Evolutionary conservation across 768 basidiomycete species (phyloP).

Genomic region (Pleurotus djamor): DNA sequence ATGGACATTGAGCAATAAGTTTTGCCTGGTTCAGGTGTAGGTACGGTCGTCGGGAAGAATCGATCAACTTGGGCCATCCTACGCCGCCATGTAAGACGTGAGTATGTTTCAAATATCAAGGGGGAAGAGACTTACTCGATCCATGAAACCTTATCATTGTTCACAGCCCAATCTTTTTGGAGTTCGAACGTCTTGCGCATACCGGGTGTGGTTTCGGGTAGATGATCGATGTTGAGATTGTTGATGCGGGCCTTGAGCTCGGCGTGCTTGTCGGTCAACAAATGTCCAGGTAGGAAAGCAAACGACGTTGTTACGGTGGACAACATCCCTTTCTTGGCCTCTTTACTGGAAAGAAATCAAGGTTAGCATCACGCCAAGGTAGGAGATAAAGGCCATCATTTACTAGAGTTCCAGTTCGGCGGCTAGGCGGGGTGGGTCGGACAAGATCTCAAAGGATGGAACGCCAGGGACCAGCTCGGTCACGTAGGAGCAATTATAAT

Average conservation of each 20-base stretch:
- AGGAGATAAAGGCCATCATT: background rate
- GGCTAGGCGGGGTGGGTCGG: conserved; percentile 5
- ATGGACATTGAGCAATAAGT: conserved; percentile 16
- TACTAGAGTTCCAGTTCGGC: conserved; percentile 13
- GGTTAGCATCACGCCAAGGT: background rate
- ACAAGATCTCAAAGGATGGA: conserved; percentile 9
- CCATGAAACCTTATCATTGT: conserved; percentile 5
- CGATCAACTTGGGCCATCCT: conserved; percentile 6
- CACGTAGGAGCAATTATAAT: conserved; percentile 6
- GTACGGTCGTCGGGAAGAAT: conserved; percentile 5
- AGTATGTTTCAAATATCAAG: background rate
- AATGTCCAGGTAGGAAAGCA: conserved; percentile 7
- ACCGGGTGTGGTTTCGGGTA: background rate
- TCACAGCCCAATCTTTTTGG: conserved; percentile 5
- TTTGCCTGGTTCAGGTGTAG: conserved; percentile 11
- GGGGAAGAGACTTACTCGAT: conserved; percentile 14
- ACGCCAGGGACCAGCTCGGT: conserved; percentile 10
- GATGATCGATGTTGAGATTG: background rate
- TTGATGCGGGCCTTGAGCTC: too few relatives aligned
- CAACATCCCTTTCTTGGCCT: conserved; percentile 2
- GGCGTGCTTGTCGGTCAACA: background rate
- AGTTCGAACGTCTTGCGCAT: background rate
- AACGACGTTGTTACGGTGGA: conserved; percentile 2
- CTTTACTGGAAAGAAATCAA: background rate
- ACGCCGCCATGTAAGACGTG: background rate